Conservation (phyloP, 352 stramenopile genomes). For the Globisporangium echinulatum region DNA sequence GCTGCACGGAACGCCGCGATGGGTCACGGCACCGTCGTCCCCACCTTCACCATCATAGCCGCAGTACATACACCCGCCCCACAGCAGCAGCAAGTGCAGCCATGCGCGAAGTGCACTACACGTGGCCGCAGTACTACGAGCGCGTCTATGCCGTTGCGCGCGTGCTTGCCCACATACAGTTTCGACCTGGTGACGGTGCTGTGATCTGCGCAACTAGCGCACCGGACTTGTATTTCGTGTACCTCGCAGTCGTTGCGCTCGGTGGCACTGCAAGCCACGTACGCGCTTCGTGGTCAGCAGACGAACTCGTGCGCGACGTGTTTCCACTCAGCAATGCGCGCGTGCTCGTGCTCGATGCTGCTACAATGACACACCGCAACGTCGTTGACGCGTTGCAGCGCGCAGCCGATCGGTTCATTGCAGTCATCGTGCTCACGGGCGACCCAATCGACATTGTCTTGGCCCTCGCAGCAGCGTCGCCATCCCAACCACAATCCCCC, state of each 20-base stretch:
- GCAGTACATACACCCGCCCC: not conserved
- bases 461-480: conserved; percentile 9
- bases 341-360: conserved; percentile 50
- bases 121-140: conserved; percentile 32
- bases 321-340: conserved; percentile 44
- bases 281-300: conserved; percentile 36
- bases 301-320: conserved; percentile 47
- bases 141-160: conserved; percentile 27
- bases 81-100: conserved; percentile 2
- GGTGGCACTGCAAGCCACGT: conserved; percentile 60
- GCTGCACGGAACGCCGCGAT: not conserved
- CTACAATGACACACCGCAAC: conserved; percentile 23
- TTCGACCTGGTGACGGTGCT: conserved; percentile 48
- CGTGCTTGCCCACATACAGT: conserved; percentile 45
- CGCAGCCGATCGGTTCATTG: conserved; percentile 23
- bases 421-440: conserved; percentile 36
- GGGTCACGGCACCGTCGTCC: not conserved
- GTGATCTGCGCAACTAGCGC: conserved; percentile 41
- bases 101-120: conserved; percentile 12
- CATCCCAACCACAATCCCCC: no score
- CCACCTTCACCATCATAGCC: not conserved
- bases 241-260: conserved; percentile 47
- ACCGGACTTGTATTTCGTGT: conserved; percentile 44
- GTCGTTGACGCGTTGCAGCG: conserved; percentile 34
- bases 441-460: conserved; percentile 21